A percentile compares a stretch with the other conserved stretches of the same genome.
Evolutionary conservation across 257 asterid genomes (phyloP).

Genomic region (Nicotiana paniculata): DNA sequence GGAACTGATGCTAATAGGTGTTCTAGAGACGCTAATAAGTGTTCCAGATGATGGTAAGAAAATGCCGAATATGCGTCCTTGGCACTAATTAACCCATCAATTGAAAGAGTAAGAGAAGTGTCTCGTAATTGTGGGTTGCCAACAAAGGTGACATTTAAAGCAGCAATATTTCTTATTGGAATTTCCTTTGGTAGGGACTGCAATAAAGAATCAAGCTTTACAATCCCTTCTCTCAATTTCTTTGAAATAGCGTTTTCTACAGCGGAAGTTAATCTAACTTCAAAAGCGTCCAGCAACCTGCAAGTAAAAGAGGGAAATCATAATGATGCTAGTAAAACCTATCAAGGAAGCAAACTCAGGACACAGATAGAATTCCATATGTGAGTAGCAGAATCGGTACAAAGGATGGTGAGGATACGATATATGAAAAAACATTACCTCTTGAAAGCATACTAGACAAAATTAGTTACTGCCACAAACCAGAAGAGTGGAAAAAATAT

Average conservation of each 20-base stretch:
- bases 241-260: slow-evolving; percentile 66
- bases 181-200: slow-evolving; percentile 79
- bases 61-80: slow-evolving; percentile 29
- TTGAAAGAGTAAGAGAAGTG: slow-evolving; percentile 53
- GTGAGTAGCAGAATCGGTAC: background rate
- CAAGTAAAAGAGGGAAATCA: background rate
- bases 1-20: slow-evolving; percentile 24
- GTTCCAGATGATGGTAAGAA: slow-evolving; percentile 19
- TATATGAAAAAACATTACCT: background rate
- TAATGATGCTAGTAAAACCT: background rate
- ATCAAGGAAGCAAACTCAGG: background rate
- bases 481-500: background rate
- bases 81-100: slow-evolving; percentile 59
- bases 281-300: slow-evolving; percentile 83
- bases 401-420: background rate
- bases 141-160: slow-evolving; percentile 59
- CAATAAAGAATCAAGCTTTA: slow-evolving; percentile 49
- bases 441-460: background rate
- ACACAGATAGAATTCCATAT: background rate
- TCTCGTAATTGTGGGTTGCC: slow-evolving; percentile 52
- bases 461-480: background rate
- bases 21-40: slow-evolving; percentile 22
- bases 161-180: slow-evolving; percentile 46
- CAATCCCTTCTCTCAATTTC: slow-evolving; percentile 48
- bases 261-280: slow-evolving; percentile 48